Evolutionary conservation across 1,284 basidiomycete species (phyloP).

Genomic region (Agaricales sp.): DNA sequence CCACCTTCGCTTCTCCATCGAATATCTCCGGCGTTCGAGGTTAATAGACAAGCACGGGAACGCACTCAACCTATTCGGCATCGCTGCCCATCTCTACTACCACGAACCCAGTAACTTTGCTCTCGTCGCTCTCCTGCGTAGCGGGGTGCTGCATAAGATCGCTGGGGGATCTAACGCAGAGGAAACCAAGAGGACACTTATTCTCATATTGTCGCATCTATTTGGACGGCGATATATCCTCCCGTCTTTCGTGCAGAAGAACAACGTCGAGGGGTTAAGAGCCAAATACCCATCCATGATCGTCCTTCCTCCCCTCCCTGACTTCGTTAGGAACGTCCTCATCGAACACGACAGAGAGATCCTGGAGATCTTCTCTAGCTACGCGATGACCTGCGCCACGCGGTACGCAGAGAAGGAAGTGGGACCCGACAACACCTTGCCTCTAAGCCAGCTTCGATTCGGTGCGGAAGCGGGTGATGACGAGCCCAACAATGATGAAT

Average conservation of each 20-base stretch:
- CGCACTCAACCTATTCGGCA: conserved; percentile 47
- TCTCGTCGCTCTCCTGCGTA: conserved; percentile 43
- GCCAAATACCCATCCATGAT: conserved; percentile 45
- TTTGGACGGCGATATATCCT: conserved; percentile 49
- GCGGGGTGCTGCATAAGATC: conserved; percentile 47
- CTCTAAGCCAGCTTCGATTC: conserved; percentile 25
- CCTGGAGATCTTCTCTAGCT: conserved; percentile 39
- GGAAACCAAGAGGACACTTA: conserved; percentile 36
- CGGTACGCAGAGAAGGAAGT: conserved; percentile 29
- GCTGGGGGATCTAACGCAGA: conserved; percentile 28
- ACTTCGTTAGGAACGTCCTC: conserved; percentile 29
- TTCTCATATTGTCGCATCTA: conserved; percentile 46
- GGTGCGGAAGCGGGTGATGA: conserved; percentile 15
- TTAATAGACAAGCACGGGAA: conserved; percentile 42
- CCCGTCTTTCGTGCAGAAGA: conserved; percentile 25
- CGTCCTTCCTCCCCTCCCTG: conserved; percentile 38
- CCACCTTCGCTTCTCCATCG: conserved; percentile 61
- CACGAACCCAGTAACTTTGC: conserved; percentile 64
- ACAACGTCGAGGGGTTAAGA: conserved; percentile 24
- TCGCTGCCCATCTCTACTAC: conserved; percentile 51
- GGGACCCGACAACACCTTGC: conserved; percentile 31
- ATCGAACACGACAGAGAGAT: conserved; percentile 38
- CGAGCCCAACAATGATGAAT: conserved; percentile 7
- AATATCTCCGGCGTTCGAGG: conserved; percentile 49
- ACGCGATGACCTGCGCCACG: conserved; percentile 28